Evolutionary conservation across 495 filamentous ascomycete genomes (phyloP), one percentile per base, ranked within the genome.

Genomic region (Penicillium diatomitis): DNA sequence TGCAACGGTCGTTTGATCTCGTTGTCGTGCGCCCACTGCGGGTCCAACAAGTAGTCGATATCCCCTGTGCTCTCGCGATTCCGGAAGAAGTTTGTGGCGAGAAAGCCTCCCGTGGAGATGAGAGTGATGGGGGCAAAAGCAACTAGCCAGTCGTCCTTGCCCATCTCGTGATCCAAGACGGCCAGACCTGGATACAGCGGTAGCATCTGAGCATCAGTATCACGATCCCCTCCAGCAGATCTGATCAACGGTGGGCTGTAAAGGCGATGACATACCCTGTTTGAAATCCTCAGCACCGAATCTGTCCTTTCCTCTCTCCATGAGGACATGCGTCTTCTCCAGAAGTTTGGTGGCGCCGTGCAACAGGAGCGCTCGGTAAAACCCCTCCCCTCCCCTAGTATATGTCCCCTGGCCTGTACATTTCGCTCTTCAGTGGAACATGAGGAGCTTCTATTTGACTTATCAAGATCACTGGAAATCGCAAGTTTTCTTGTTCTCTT

Each of bases 71-170:
- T 64, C 0, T 64, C 55, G 5, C 65, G 58, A 32, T 61, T 62
- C 7, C 54, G 49, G 32, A 66, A 50, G 38, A 54, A 58, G 3
- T 49, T 50, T 3, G 61, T 55, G 1, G 63, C 62, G 8, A 68
- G 52, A 39, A 66, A 68, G 0, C 65, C 63, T 0, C 65, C 61
- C 0, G 65, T 55, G 4, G 53, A 35, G 41, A 68, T 52, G 4
- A 68, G 30, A n/a, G 41, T 53, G 37, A 68, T 68, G 3, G 65
- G 65, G 0, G 60, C 65, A 46, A 68, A 68, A 5, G 65, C 63
- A 8, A 54, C 38, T 20, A 66, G 53, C 60, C 61, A 60, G 29
- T 48, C 44, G 48, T 57, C 46, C 4, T 39, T 41, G 28, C 60
- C 55, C 56, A 68, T 64, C 34, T 57, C 57, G 8, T 33, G 29